phyloP scores from a whole-genome alignment of 495 filamentous ascomycete genomes.

The Xylaria palmicola region DNA sequence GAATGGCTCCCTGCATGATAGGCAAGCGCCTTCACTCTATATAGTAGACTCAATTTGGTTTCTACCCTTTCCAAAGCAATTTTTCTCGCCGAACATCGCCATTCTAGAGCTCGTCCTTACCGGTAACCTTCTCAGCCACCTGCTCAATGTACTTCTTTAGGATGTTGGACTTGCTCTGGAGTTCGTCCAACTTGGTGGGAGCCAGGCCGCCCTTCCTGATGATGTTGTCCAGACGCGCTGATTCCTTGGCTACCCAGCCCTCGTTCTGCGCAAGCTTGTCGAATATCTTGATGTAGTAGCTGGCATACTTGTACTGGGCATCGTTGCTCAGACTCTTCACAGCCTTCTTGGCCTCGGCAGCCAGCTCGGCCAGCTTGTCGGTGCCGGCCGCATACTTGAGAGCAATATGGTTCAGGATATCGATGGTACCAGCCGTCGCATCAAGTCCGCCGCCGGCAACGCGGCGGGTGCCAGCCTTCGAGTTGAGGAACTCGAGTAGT shows the following conservation, averaged over 20 bases:
- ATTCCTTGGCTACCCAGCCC: constrained; percentile 82
- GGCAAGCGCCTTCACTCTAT: neutral
- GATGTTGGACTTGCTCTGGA: constrained; percentile 84
- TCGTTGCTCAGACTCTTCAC: constrained; percentile 63
- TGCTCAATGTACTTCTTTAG: constrained; percentile 67
- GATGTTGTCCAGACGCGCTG: constrained; percentile 74
- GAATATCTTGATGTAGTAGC: constrained; percentile 90
- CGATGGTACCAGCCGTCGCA: constrained; percentile 77
- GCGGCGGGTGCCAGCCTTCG: constrained; percentile 86
- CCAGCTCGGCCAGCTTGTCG: constrained; percentile 55
- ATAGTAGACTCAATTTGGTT: neutral
- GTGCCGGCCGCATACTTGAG: constrained; percentile 61
- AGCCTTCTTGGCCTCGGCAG: constrained; percentile 66
- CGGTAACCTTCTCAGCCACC: constrained; percentile 32
- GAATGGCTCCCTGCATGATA: neutral
- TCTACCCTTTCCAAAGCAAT: constrained; percentile 5
- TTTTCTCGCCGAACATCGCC: neutral
- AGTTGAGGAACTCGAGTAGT: constrained; percentile 80
- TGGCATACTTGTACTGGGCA: constrained; percentile 67
- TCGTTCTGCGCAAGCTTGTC: constrained; percentile 76
- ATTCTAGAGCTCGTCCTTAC: constrained; percentile 70
- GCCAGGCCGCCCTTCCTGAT: constrained; percentile 82
- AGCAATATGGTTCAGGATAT: constrained; percentile 71
- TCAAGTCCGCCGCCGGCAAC: constrained; percentile 78
- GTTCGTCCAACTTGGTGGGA: constrained; percentile 83